phyloP scores from a whole-genome alignment of 176 grass and related monocot genomes.

The Oryza glaberrima region DNA sequence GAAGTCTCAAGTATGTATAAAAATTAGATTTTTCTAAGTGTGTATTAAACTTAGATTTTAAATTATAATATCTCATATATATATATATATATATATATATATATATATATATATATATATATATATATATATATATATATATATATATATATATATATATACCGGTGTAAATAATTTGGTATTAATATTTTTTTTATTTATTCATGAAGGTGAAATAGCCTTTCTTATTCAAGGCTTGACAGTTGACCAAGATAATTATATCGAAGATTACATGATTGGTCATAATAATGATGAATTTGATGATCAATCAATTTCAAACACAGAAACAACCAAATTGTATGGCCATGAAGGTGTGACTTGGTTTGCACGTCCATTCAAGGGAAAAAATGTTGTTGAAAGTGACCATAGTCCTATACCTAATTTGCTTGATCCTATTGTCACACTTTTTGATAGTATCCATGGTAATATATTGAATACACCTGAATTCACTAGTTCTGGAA shows the following conservation, averaged over 20 bases:
- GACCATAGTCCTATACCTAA: constrained; percentile 20
- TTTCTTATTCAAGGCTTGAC: constrained; percentile 54
- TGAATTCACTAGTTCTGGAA: neutral
- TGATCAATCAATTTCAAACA: constrained; percentile 10
- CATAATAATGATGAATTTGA: constrained; percentile 34
- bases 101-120: no score
- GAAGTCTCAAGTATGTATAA: constrained; percentile 58
- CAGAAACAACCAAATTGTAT: constrained; percentile 55
- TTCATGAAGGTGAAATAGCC: constrained; percentile 63
- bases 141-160: no score
- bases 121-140: no score
- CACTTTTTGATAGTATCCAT: constrained; percentile 58
- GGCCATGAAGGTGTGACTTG: constrained; percentile 51
- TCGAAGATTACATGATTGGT: constrained; percentile 69
- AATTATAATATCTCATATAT: neutral
- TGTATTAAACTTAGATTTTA: neutral
- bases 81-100: no score
- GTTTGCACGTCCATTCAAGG: constrained; percentile 53
- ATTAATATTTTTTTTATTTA: neutral
- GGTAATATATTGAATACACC: constrained; percentile 15
- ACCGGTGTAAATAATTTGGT: neutral
- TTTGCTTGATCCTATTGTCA: constrained; percentile 61
- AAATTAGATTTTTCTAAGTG: neutral
- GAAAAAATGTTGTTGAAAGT: constrained; percentile 45
- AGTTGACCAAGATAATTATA: constrained; percentile 41